Evolutionary conservation across 257 asterid genomes (phyloP).

Genomic region (Solanum etuberosum): DNA sequence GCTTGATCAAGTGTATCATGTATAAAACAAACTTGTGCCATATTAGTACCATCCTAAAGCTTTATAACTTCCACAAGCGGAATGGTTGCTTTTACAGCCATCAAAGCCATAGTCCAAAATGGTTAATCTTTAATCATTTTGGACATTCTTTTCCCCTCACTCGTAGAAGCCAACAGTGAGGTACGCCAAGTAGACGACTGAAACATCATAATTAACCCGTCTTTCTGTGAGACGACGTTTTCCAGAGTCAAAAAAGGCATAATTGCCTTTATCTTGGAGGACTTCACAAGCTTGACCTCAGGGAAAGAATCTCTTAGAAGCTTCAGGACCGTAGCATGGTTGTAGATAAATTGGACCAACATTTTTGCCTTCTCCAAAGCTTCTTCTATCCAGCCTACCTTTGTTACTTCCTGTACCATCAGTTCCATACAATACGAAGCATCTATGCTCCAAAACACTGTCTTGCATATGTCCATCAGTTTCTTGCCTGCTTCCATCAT

Average conservation of each 20-base stretch:
- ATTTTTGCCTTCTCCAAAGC: constrained; percentile 33
- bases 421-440: constrained; percentile 48
- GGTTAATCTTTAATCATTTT: constrained; percentile 27
- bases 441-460: constrained; percentile 46
- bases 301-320: constrained; percentile 11
- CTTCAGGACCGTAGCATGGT: constrained; percentile 10
- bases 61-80: constrained; percentile 37
- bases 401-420: constrained; percentile 36
- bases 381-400: constrained; percentile 4
- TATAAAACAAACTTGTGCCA: constrained; percentile 24
- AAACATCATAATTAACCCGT: constrained; percentile 16
- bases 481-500: constrained; percentile 35
- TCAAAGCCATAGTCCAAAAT: constrained; percentile 34
- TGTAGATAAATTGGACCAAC: constrained; percentile 25
- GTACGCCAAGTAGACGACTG: constrained; percentile 11
- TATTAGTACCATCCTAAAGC: constrained; percentile 7
- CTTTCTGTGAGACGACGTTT: constrained; percentile 25
- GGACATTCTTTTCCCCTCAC: constrained; percentile 23
- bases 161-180: constrained; percentile 2
- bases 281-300: constrained; percentile 5
- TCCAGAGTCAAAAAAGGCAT: constrained; percentile 41
- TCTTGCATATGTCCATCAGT: constrained; percentile 21
- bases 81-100: constrained; percentile 25
- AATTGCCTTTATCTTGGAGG: constrained; percentile 15
- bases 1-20: constrained; percentile 50